These are phyloP conservation scores for Cairneyella variabilis DNA, from an alignment of 495 filamentous ascomycete genomes.

Conservation along the genomic window DNA sequence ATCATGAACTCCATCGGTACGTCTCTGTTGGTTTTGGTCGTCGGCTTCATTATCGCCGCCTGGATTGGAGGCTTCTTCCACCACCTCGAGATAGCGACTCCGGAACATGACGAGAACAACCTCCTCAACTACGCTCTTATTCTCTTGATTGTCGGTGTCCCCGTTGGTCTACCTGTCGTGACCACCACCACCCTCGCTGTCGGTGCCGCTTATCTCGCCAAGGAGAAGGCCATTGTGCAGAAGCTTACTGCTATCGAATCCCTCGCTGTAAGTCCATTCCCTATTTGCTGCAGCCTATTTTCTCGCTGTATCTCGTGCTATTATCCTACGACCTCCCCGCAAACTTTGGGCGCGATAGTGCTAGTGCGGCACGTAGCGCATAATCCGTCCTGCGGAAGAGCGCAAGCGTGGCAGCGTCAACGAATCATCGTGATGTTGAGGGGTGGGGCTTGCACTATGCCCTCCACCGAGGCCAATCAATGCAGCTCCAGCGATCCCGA, in stretches of 20 bases:
- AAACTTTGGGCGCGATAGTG: not conserved
- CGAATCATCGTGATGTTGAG: not conserved
- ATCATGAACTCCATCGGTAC: conserved; percentile 78
- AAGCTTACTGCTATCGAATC: conserved; percentile 75
- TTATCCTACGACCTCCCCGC: not conserved
- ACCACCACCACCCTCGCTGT: conserved; percentile 73
- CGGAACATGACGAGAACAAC: conserved; percentile 47
- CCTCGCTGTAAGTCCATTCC: conserved; percentile 42
- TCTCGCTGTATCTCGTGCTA: not conserved
- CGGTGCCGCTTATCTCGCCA: conserved; percentile 69
- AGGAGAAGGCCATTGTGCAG: conserved; percentile 74
- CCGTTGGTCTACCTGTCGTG: conserved; percentile 72
- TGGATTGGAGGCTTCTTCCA: conserved; percentile 79
- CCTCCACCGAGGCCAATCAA: no score
- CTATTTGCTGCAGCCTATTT: no score
- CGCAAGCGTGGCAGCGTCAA: not conserved
- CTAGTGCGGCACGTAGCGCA: conserved; percentile 4
- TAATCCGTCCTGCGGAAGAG: not conserved
- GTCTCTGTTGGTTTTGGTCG: conserved; percentile 64
- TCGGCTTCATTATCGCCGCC: conserved; percentile 66
- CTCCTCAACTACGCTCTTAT: conserved; percentile 65
- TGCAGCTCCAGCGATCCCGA: no score
- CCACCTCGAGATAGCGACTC: conserved; percentile 63
- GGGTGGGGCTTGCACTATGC: no score
- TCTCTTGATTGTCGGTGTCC: conserved; percentile 69